A percentile compares a stretch with the other conserved stretches of the same genome.
Conservation (phyloP, 768 basidiomycete genomes). For the Pulveroboletus sp. region DNA sequence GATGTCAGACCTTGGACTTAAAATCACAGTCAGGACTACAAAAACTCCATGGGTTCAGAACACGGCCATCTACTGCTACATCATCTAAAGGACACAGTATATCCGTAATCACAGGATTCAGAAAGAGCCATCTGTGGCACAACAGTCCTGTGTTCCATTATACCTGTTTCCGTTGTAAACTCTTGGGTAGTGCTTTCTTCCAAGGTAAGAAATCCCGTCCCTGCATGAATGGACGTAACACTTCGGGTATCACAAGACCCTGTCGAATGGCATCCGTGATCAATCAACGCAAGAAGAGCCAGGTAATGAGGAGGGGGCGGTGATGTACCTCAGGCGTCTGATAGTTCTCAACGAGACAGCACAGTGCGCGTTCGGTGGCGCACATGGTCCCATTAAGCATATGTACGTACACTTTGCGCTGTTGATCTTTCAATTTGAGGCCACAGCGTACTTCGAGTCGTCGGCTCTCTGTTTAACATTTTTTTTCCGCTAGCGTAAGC, state of each 20-base stretch:
- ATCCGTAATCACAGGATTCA: neutral
- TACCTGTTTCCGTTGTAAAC: constrained; percentile 66
- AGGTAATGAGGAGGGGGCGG: neutral
- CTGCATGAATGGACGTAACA: constrained; percentile 91
- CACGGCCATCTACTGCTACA: neutral
- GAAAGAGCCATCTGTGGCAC: neutral
- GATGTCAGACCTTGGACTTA: neutral
- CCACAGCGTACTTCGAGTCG: constrained; percentile 92
- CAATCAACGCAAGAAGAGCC: neutral
- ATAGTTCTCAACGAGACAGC: constrained; percentile 98
- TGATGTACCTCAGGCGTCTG: constrained; percentile 83
- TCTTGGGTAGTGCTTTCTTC: constrained; percentile 77
- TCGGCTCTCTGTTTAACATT: constrained; percentile 64
- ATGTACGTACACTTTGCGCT: constrained; percentile 92
- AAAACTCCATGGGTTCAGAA: neutral
- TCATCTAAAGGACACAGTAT: neutral
- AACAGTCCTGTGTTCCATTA: constrained; percentile 14
- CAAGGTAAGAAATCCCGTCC: constrained; percentile 87
- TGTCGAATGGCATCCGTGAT: constrained; percentile 29
- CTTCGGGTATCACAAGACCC: constrained; percentile 89
- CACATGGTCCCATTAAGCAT: constrained; percentile 99
- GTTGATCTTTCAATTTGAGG: constrained; percentile 84
- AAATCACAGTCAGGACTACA: too few relatives aligned
- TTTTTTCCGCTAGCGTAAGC: neutral
- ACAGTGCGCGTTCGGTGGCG: constrained; percentile 93